Evolutionary conservation across 2,329 filamentous ascomycete genomes (phyloP), one percentile per base, ranked within the genome.

Genomic region (Alternaria incomplexa): DNA sequence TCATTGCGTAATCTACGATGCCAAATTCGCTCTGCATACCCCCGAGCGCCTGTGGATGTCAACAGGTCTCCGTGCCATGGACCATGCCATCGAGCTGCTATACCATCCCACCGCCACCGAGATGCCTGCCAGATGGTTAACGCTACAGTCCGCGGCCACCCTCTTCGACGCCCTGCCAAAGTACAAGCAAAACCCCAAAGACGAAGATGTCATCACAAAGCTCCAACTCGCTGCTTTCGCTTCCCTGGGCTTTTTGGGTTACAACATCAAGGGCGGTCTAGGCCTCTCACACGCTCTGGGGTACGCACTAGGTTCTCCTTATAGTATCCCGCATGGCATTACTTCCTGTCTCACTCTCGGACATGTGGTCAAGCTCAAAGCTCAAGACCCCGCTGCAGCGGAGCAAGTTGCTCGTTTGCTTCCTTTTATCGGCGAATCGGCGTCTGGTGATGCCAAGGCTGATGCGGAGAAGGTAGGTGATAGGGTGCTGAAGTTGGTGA

Each of bases 241-340:
- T 0, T 83, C 81, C 1, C 77, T 87, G 0, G 84, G 81, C 1
- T 86, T 86, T 71, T 64, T 86, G 2, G 85, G 84, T 0, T 75
- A 81, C 62, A 85, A 87, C 57, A 66, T 86, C 26, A 83, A 84
- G 47, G 84, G 83, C n/a, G 81, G 81, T 0, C 71, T 87, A 0
- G 86, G 86, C 0, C 74, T 88, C 3, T 79, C 73, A 4, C 84
- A 85, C 60, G 74, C 77, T 0, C 65, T 85, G 53, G 83, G 83
- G 0, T 86, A 88, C 67, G 85, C 86, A 0, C 74, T 88, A 3
- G 86, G 86, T 0, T 82, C 79, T 3, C 86, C 86, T 0, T 88
- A 87, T 65, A 72, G 78, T 0, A 88, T 88, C 43, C 86, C 86
- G 1, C 86, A 88, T 64, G 86, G 86, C 0, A 83, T 86, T 48